Base-by-base conservation (phyloP, 2,329 filamentous ascomycete species). In the Westerdykella ornata region DNA sequence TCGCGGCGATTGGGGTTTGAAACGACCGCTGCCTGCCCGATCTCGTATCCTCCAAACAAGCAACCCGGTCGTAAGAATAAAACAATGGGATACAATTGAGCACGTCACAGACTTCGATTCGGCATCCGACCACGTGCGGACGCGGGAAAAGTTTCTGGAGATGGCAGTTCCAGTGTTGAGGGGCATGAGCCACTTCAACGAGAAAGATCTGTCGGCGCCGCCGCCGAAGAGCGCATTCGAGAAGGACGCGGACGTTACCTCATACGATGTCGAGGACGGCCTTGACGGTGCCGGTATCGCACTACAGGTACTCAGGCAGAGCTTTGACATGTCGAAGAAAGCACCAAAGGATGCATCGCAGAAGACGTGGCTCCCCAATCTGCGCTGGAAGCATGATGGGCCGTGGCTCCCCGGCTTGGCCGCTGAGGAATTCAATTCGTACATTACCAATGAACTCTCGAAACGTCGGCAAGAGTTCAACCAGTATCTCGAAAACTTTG, bases 1-100 rank as follows among this genome's bases (percentile, higher is more conserved):
- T 31, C 79, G 79, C 58, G 90, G 90, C 28, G 90, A 97, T 60
- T 97, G 90, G 89, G 90, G 90, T 12, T 72, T 96, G 55, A 97
- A 97, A 71, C 76, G 90, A 41, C 75, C 88, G 1, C 72, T 97
- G 5, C 90, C 90, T 1, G 69, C 83, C 7, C 83, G 83, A 62
- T 81, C 84, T 3, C 51, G 44, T 7, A 89, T 87, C 4, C 78
- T 80, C 15, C 78, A 79, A 40, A 81, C 80, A 5, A 71, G 67
- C 34, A 82, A 81, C n/a, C 85, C 88, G 8, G 73, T 85, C 37
- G 77, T 95, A 40, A 80, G 86, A 49, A 70, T 97, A 52, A 81
- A 80, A 56, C 77, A 84, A 45, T 76, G 94, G 49, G 90, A 97
- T 70, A 85, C 87, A 2, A 77, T 81, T 53, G 88, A 96, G 67